Conservation (phyloP, 495 filamentous ascomycete genomes). For the Elasticomyces elasticus region DNA sequence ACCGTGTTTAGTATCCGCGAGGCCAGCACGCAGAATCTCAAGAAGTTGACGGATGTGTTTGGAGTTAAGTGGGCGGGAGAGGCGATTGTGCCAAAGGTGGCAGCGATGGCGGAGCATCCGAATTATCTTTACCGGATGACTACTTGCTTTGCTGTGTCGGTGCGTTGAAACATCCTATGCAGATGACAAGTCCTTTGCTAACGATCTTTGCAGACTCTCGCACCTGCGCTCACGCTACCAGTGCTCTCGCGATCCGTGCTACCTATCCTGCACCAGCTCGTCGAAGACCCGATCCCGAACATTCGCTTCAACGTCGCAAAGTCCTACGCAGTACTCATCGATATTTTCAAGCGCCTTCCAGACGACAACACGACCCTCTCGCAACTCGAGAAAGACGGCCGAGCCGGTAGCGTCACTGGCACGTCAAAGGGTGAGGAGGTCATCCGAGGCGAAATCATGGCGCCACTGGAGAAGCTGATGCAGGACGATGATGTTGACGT, state of each 20-base stretch:
- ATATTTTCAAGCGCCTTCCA: conserved; percentile 79
- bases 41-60: conserved; percentile 97
- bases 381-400: conserved; percentile 67
- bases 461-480: conserved; percentile 87
- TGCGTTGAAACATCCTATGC: conserved; percentile 40
- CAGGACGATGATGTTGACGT: conserved; percentile 97
- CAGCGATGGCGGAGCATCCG: conserved; percentile 92
- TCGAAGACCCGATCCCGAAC: conserved; percentile 90
- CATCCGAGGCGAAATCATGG: conserved; percentile 77
- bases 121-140: conserved; percentile 99
- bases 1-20: conserved; percentile 98
- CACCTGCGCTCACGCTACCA: conserved; percentile 79
- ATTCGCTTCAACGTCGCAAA: conserved; percentile 99
- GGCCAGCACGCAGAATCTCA: conserved; percentile 90
- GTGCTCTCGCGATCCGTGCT: conserved; percentile 89
- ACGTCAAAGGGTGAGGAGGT: conserved; percentile 69
- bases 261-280: conserved; percentile 88
- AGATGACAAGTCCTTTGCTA: neutral
- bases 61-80: conserved; percentile 96
- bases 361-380: conserved; percentile 64
- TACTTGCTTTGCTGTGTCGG: conserved; percentile 93
- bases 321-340: conserved; percentile 82
- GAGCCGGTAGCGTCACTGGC: conserved; percentile 37
- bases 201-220: conserved; percentile 66
- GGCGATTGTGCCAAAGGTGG: conserved; percentile 95